Conservation (phyloP, 805 yeast genomes). For the Wickerhamiella galacta region DNA sequence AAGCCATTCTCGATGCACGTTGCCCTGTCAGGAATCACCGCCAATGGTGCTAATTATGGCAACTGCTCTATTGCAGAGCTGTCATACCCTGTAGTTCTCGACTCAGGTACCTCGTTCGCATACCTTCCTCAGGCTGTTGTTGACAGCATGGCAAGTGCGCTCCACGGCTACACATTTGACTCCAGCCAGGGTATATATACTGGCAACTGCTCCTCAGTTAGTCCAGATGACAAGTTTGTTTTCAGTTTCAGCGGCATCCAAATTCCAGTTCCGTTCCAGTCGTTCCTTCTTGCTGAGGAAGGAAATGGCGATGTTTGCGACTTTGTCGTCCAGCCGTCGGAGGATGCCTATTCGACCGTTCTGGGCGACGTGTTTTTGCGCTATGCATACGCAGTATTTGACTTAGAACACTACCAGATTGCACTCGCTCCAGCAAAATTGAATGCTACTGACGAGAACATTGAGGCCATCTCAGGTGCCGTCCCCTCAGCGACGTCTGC, state of each 20-base stretch:
- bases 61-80: background rate
- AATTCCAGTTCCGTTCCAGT: constrained; percentile 13
- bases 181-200: constrained; percentile 22
- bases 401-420: constrained; percentile 39
- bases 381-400: constrained; percentile 55
- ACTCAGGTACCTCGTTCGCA: constrained; percentile 39
- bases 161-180: constrained; percentile 28
- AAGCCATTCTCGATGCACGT: constrained; percentile 6
- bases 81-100: constrained; percentile 29
- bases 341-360: constrained; percentile 22
- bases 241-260: constrained; percentile 16
- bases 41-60: background rate
- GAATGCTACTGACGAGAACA: constrained; percentile 15
- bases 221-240: constrained; percentile 23
- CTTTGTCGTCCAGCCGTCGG: constrained; percentile 16
- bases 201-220: constrained; percentile 15
- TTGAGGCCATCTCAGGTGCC: constrained; percentile 11
- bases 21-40: constrained; percentile 7
- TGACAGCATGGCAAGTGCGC: constrained; percentile 15
- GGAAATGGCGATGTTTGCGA: constrained; percentile 20
- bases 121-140: constrained; percentile 29
- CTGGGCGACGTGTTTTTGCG: constrained; percentile 55
- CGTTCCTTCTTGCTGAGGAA: constrained; percentile 17
- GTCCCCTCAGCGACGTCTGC: constrained; percentile 17
- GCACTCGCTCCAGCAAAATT: constrained; percentile 36